Evolutionary conservation across 129 eudicot genomes (phyloP).

Genomic region (Flaveria ramosissima): DNA sequence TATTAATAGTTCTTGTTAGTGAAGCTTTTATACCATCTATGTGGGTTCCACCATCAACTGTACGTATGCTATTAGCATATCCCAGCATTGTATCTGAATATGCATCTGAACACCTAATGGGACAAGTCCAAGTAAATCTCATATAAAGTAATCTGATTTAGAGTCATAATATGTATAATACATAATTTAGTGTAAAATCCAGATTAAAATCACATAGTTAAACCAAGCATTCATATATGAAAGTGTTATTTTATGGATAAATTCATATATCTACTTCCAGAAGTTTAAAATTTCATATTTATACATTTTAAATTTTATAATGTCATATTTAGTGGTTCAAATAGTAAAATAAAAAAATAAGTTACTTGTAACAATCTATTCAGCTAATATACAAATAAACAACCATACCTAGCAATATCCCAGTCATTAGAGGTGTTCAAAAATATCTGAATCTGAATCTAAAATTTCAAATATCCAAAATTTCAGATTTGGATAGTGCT

Average conservation of each 20-base stretch:
- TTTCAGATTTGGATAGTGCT: too few species aligned
- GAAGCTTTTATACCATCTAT: slow-evolving; percentile 93
- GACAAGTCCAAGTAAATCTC: slow-evolving; percentile 23
- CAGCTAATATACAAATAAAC: background rate
- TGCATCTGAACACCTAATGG: slow-evolving; percentile 90
- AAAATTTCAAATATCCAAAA: too few species aligned
- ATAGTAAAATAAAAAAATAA: background rate
- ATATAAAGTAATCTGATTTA: background rate
- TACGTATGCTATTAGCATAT: slow-evolving; percentile 97
- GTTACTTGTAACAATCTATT: background rate
- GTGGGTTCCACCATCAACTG: slow-evolving; percentile 98
- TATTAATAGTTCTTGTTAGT: slow-evolving; percentile 84
- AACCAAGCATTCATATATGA: background rate
- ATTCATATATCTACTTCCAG: background rate
- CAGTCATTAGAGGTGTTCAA: too few species aligned
- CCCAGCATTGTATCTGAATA: slow-evolving; percentile 96
- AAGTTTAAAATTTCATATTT: background rate
- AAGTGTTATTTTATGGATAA: slow-evolving; percentile 1
- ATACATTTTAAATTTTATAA: background rate
- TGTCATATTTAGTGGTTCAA: background rate
- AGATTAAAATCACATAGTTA: background rate
- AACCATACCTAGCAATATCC: background rate
- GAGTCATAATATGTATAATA: background rate
- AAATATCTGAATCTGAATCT: too few species aligned
- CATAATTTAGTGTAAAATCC: background rate